phyloP scores from a whole-genome alignment of 2,329 filamentous ascomycete genomes.

The Pestalotiopsis sp. region DNA sequence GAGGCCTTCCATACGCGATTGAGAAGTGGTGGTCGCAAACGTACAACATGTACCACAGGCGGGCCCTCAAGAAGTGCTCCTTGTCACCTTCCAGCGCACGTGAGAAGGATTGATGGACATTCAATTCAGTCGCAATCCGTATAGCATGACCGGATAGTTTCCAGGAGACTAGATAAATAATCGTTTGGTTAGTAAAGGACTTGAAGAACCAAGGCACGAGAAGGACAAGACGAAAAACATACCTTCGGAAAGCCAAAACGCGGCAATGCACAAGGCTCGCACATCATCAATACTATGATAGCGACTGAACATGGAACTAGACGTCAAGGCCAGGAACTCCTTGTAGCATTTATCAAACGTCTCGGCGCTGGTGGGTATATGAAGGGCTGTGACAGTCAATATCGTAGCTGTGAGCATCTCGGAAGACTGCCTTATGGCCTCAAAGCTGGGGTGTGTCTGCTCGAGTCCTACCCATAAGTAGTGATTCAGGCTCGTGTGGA shows the following conservation, averaged over 20 bases:
- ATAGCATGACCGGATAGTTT: constrained; percentile 61
- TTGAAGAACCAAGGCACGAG: no score
- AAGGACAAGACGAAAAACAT: background rate
- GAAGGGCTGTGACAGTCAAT: constrained; percentile 58
- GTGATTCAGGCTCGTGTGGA: constrained; percentile 48
- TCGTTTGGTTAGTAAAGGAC: background rate
- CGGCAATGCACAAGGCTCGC: constrained; percentile 59
- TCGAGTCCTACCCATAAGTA: constrained; percentile 53
- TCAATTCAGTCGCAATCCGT: constrained; percentile 57
- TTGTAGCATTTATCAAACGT: constrained; percentile 56
- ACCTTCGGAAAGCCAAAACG: constrained; percentile 61
- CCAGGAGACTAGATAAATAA: constrained; percentile 34
- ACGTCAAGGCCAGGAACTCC: constrained; percentile 57
- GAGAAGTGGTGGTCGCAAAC: constrained; percentile 68
- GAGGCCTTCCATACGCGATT: constrained; percentile 50
- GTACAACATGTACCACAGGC: constrained; percentile 64
- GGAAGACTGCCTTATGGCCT: constrained; percentile 54
- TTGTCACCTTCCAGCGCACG: constrained; percentile 44
- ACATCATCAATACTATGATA: constrained; percentile 59
- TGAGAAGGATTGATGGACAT: constrained; percentile 53
- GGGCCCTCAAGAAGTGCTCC: constrained; percentile 53
- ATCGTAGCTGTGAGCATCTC: constrained; percentile 57
- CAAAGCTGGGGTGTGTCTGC: constrained; percentile 47
- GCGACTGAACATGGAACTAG: constrained; percentile 56
- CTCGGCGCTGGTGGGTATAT: constrained; percentile 53